These are phyloP conservation scores for Metschnikowia henanensis DNA, from an alignment of 805 yeast genomes.

Conservation along the genomic window DNA sequence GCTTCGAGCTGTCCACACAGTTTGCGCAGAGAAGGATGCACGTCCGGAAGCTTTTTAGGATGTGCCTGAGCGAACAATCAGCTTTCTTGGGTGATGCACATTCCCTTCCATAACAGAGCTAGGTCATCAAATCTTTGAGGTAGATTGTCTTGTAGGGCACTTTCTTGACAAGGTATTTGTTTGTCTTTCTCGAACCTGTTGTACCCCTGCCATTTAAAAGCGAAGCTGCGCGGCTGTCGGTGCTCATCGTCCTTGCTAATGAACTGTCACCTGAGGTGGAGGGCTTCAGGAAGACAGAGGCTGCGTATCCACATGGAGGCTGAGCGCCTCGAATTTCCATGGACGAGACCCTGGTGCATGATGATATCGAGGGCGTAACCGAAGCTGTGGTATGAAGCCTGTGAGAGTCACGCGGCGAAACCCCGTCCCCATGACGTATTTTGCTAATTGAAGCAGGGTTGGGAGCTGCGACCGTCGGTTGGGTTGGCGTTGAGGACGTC, in stretches of 20 bases:
- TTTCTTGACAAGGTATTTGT: constrained; percentile 28
- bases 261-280: background rate
- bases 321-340: constrained; percentile 12
- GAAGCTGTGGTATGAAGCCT: constrained; percentile 1
- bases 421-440: too few relatives aligned
- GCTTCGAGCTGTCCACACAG: too few relatives aligned
- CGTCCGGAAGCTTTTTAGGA: background rate
- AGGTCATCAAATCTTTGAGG: constrained; percentile 17
- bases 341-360: constrained; percentile 16
- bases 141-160: constrained; percentile 24
- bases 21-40: background rate
- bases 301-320: constrained; percentile 10
- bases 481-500: constrained; percentile 2
- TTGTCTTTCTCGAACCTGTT: constrained; percentile 9
- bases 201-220: constrained; percentile 1
- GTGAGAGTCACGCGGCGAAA: too few relatives aligned
- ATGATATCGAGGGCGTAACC: constrained; percentile 4
- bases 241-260: background rate
- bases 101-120: too few relatives aligned
- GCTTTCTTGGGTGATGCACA: background rate
- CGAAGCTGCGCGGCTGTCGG: background rate
- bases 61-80: constrained; percentile 14
- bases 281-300: constrained; percentile 13
- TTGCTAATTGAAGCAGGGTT: too few relatives aligned
- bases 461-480: too few relatives aligned